Evolutionary conservation across 306 rosid genomes (phyloP).

Genomic region (Rosa persica): DNA sequence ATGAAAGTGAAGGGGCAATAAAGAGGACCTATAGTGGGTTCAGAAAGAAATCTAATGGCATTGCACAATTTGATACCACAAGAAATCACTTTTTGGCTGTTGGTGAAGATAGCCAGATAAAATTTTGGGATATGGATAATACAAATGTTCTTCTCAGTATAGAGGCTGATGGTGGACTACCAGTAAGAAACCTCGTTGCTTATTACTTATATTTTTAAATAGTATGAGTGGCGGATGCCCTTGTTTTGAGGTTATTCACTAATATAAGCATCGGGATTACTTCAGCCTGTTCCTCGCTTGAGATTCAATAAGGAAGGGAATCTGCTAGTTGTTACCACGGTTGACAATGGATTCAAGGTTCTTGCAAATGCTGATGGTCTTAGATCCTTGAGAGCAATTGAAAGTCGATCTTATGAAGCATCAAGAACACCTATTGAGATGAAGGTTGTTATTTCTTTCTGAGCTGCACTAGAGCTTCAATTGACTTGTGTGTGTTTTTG

Average conservation of each 20-base stretch:
- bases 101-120: conserved; percentile 64
- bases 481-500: conserved; percentile 12
- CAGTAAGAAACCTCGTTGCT: conserved; percentile 34
- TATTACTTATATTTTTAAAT: neutral
- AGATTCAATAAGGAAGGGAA: conserved; percentile 63
- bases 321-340: conserved; percentile 58
- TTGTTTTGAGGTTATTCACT: conserved; percentile 9
- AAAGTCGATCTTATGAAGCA: conserved; percentile 54
- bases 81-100: conserved; percentile 72
- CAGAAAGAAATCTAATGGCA: conserved; percentile 59
- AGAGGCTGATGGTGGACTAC: conserved; percentile 68
- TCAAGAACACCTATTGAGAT: conserved; percentile 51
- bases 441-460: conserved; percentile 46
- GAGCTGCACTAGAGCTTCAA: conserved; percentile 2
- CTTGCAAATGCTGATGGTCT: conserved; percentile 63
- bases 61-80: conserved; percentile 70
- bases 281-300: conserved; percentile 62
- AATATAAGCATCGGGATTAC: conserved; percentile 19
- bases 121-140: conserved; percentile 76
- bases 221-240: neutral
- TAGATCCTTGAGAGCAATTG: conserved; percentile 48
- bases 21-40: conserved; percentile 65
- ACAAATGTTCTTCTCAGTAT: conserved; percentile 34
- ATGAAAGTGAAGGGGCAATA: conserved; percentile 74
- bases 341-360: conserved; percentile 60